Evolutionary conservation across 768 basidiomycete genomes (phyloP).

Genomic region (Psilocybe cubensis): DNA sequence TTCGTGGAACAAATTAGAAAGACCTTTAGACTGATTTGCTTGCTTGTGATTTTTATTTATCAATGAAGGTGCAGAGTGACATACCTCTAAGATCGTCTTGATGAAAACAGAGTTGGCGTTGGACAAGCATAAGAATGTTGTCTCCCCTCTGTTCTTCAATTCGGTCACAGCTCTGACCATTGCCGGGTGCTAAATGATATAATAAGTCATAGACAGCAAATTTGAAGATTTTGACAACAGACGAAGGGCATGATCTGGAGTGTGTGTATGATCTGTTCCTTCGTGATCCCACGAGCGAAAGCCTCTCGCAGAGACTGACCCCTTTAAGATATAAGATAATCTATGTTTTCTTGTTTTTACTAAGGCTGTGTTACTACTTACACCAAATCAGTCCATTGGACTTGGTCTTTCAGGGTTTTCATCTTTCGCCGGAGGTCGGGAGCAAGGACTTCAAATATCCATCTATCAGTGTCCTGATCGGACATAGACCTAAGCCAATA

Average conservation of each 20-base stretch:
- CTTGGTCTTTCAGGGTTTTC: slow-evolving; percentile 59
- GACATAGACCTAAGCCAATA: slow-evolving; percentile 68
- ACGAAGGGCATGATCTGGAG: slow-evolving; percentile 89
- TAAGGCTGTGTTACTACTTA: slow-evolving; percentile 39
- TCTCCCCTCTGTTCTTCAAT: slow-evolving; percentile 67
- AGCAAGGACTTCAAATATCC: slow-evolving; percentile 87
- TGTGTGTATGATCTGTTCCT: slow-evolving; percentile 76
- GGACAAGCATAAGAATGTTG: slow-evolving; percentile 89
- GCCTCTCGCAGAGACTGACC: slow-evolving; percentile 75
- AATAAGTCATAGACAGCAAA: not conserved
- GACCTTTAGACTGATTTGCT: slow-evolving; percentile 68
- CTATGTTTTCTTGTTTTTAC: not conserved
- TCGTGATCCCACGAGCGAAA: slow-evolving; percentile 67
- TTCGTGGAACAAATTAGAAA: slow-evolving; percentile 74
- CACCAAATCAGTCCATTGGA: slow-evolving; percentile 97
- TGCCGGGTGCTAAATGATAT: slow-evolving; percentile 80
- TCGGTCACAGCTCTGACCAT: slow-evolving; percentile 89
- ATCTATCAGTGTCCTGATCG: slow-evolving; percentile 97
- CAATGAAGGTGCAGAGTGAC: slow-evolving; percentile 28
- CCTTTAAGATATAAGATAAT: slow-evolving; percentile 35
- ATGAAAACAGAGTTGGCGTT: slow-evolving; percentile 96
- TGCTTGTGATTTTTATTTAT: not conserved
- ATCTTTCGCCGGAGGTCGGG: slow-evolving; percentile 85
- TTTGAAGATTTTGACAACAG: slow-evolving; percentile 26
- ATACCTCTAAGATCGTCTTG: slow-evolving; percentile 78